phyloP scores from a whole-genome alignment of 2,329 filamentous ascomycete genomes.

The Lecanicillium sp. region DNA sequence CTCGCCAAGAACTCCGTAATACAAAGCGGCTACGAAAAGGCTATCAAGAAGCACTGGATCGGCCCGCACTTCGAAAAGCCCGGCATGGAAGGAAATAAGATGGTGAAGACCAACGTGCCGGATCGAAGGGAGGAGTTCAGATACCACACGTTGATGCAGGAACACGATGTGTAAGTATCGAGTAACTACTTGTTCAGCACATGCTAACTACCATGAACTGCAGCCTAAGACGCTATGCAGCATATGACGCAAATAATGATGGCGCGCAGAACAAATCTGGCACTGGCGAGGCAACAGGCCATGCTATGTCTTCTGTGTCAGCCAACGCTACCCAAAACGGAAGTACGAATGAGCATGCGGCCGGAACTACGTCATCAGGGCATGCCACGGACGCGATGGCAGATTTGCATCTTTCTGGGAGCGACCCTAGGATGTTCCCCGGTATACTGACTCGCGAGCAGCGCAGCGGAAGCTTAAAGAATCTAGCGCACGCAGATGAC shows the following conservation, averaged over 20 bases:
- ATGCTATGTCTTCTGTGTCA: background rate
- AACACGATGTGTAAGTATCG: conserved; percentile 67
- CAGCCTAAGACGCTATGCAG: conserved; percentile 36
- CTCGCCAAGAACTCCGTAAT: conserved; percentile 91
- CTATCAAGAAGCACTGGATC: conserved; percentile 86
- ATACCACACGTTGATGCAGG: conserved; percentile 75
- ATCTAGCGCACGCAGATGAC: conserved; percentile 17
- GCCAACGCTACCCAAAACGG: background rate
- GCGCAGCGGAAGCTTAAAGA: conserved; percentile 32
- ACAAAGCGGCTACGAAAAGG: conserved; percentile 87
- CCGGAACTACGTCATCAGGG: background rate
- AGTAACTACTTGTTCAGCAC: background rate
- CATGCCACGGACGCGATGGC: conserved; percentile 19
- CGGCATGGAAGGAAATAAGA: conserved; percentile 78
- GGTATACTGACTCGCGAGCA: conserved; percentile 52
- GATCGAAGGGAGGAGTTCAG: conserved; percentile 86
- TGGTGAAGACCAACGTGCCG: conserved; percentile 94
- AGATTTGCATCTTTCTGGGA: conserved; percentile 42
- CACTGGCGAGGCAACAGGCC: too few relatives aligned
- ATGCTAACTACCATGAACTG: background rate
- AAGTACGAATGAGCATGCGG: conserved; percentile 1
- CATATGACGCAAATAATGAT: conserved; percentile 18
- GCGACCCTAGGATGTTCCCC: conserved; percentile 63
- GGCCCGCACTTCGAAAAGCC: conserved; percentile 69
- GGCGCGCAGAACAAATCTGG: too few relatives aligned